Conservation (phyloP, 2,329 filamentous ascomycete genomes). For the Proliferodiscus dingleyae region DNA sequence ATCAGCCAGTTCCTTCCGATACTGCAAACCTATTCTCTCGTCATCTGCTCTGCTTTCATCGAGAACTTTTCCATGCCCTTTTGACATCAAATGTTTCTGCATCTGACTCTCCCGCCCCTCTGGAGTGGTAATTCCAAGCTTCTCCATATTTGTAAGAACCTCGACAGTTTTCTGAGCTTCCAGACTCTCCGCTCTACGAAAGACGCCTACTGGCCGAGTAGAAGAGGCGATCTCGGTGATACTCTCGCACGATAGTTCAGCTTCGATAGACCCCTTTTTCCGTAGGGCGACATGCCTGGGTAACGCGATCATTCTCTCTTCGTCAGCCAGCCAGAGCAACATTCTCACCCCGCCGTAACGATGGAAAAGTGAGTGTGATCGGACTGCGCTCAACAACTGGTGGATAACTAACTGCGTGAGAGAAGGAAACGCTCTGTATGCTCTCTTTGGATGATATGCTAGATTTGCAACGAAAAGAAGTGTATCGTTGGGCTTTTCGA, state of each 20-base stretch:
- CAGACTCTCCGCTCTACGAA: conserved; percentile 42
- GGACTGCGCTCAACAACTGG: conserved; percentile 57
- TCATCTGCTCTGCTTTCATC: not conserved
- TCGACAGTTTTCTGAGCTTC: conserved; percentile 41
- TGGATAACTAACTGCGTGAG: conserved; percentile 53
- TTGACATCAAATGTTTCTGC: conserved; percentile 14
- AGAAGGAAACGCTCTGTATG: conserved; percentile 49
- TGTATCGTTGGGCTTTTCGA: conserved; percentile 58
- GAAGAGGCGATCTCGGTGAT: conserved; percentile 51
- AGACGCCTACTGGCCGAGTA: conserved; percentile 23
- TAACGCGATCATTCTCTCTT: conserved; percentile 54
- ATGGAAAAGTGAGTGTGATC: conserved; percentile 59
- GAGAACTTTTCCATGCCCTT: not conserved
- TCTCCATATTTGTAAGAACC: conserved; percentile 43
- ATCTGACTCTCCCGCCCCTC: conserved; percentile 37
- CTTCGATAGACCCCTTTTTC: conserved; percentile 52
- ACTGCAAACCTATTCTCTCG: not conserved
- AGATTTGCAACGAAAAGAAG: conserved; percentile 71
- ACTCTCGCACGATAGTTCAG: conserved; percentile 56
- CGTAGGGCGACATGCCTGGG: conserved; percentile 54
- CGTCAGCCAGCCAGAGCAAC: conserved; percentile 64
- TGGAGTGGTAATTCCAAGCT: conserved; percentile 40
- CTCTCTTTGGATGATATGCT: conserved; percentile 46
- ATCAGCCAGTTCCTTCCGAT: conserved; percentile 5
- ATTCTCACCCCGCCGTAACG: conserved; percentile 74